These are phyloP conservation scores for Triadica sebifera DNA, from an alignment of 345 rosid species.

Conservation along the genomic window DNA sequence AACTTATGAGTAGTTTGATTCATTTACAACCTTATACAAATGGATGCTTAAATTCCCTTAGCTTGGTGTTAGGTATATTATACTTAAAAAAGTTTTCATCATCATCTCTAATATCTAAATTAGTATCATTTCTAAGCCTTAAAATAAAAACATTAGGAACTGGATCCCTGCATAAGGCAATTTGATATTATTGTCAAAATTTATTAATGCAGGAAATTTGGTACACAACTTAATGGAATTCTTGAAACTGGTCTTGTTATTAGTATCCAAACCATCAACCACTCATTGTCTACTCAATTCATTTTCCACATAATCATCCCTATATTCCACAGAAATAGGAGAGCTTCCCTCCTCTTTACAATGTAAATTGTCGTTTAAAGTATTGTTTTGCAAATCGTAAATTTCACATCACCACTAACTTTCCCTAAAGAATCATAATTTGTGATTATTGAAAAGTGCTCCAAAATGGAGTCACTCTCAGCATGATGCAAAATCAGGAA, in stretches of 20 bases:
- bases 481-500: constrained; percentile 31
- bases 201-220: constrained; percentile 36
- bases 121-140: constrained; percentile 46
- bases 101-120: constrained; percentile 69
- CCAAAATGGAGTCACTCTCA: constrained; percentile 36
- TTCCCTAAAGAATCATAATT: constrained; percentile 31
- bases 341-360: constrained; percentile 31
- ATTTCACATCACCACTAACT: constrained; percentile 29
- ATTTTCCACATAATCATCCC: constrained; percentile 30
- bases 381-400: constrained; percentile 26
- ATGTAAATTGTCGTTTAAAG: constrained; percentile 13
- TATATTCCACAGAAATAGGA: constrained; percentile 32
- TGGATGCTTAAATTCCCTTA: constrained; percentile 58
- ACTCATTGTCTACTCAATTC: constrained; percentile 27
- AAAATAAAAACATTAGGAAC: constrained; percentile 41
- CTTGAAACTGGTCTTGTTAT: constrained; percentile 30
- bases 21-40: no score
- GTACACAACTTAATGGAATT: constrained; percentile 32
- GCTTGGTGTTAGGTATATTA: constrained; percentile 44
- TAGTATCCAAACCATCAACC: constrained; percentile 24
- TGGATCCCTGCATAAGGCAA: constrained; percentile 29
- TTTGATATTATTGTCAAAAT: constrained; percentile 37
- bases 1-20: no score
- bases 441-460: constrained; percentile 26
- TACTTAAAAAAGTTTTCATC: constrained; percentile 63